Evolutionary conservation across 768 basidiomycete genomes (phyloP).

Genomic region (Suillus sp.): DNA sequence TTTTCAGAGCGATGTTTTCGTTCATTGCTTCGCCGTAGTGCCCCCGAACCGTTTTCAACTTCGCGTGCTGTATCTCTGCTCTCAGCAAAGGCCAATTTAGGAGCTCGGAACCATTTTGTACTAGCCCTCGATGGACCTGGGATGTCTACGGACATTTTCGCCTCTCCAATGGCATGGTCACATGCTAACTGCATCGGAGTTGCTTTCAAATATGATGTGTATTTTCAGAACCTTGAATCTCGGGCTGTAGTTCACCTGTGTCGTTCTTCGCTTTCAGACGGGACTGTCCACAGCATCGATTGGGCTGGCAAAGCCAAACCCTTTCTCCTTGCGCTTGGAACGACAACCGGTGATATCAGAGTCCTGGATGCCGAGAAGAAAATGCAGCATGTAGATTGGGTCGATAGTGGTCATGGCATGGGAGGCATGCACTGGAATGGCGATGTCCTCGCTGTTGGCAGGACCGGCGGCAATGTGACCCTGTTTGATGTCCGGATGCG

Average conservation of each 20-base stretch:
- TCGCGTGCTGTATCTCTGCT: constrained; percentile 36
- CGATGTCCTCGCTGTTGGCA: constrained; percentile 41
- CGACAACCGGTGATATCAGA: constrained; percentile 50
- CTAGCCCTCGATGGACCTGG: constrained; percentile 69
- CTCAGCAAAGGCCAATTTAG: constrained; percentile 63
- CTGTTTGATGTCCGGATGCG: constrained; percentile 40
- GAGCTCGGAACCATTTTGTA: constrained; percentile 52
- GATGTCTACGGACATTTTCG: constrained; percentile 52
- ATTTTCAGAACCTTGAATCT: constrained; percentile 62
- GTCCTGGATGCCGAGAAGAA: constrained; percentile 51
- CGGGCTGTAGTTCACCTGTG: constrained; percentile 55
- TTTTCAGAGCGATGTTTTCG: constrained; percentile 44
- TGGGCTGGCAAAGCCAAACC: constrained; percentile 50
- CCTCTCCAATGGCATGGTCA: constrained; percentile 67
- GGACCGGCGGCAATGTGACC: constrained; percentile 39
- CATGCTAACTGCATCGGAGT: constrained; percentile 60
- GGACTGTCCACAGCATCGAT: constrained; percentile 48
- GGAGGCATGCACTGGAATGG: constrained; percentile 45
- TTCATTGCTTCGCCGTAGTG: constrained; percentile 52
- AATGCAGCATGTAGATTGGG: constrained; percentile 36
- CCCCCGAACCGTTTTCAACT: constrained; percentile 49
- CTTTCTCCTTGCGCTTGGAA: constrained; percentile 52
- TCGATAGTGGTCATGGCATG: constrained; percentile 34
- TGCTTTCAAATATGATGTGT: constrained; percentile 59
- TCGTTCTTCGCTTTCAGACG: constrained; percentile 36